These are phyloP conservation scores for Bonnemaisonia californica DNA, from an alignment of 31 red algal genomes.

Conservation along the genomic window DNA sequence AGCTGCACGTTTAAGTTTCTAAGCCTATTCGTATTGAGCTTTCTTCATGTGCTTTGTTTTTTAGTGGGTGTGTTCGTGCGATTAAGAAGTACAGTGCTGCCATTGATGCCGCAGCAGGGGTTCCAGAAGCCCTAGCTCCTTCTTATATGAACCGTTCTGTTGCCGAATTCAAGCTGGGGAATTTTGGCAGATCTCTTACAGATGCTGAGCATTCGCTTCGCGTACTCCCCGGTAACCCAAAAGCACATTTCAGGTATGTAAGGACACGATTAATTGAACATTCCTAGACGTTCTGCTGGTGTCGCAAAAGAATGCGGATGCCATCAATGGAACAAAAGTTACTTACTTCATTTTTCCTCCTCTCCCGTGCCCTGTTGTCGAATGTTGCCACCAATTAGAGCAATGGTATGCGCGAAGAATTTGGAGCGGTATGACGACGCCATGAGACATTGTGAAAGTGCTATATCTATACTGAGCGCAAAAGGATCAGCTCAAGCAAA, in stretches of 20 bases:
- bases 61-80: slow-evolving; percentile 64
- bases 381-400: too few relatives aligned
- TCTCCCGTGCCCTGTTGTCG: too few relatives aligned
- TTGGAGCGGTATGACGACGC: slow-evolving; percentile 54
- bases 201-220: slow-evolving; percentile 55
- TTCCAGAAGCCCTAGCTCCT: slow-evolving; percentile 33
- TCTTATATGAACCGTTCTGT: slow-evolving; percentile 76
- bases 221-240: slow-evolving; percentile 24
- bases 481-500: not conserved
- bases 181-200: slow-evolving; percentile 70
- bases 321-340: too few relatives aligned
- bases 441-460: slow-evolving; percentile 26
- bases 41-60: not conserved
- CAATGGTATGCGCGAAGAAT: slow-evolving; percentile 28
- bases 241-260: slow-evolving; percentile 70
- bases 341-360: too few relatives aligned
- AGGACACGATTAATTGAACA: not conserved
- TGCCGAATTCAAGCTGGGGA: slow-evolving; percentile 77
- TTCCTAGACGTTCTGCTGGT: slow-evolving; percentile 1
- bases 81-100: slow-evolving; percentile 72
- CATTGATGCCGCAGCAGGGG: slow-evolving; percentile 36
- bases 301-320: too few relatives aligned
- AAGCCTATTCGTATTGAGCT: not conserved
- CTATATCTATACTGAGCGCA: not conserved
- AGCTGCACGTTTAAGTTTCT: too few relatives aligned